Evolutionary conservation across 768 basidiomycete genomes (phyloP), one percentile per base, ranked within the genome.

Genomic region (Leccinum subgranulosum): DNA sequence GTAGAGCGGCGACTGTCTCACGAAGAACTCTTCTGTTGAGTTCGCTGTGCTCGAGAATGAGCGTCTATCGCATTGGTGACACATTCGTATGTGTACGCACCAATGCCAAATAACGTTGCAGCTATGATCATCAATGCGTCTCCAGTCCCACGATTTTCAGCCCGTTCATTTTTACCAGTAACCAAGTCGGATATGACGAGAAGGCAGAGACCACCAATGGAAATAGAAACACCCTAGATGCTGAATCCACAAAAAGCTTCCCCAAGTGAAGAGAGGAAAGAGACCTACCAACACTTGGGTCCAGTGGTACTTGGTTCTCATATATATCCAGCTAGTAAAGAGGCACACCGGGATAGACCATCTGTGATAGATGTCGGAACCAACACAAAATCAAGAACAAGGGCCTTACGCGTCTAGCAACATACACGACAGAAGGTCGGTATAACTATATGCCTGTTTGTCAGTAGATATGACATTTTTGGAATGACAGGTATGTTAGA

Each of bases 271-370:
- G 10, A 0, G 41, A 0, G 41, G 6, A 25, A 15, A 2, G 49
- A 28, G 50, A 41, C 61, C 79, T 50, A 90, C 90, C 56, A 91
- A 63, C 31, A 92, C 69, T 73, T 94, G 92, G 0, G 89, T 90
- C 87, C 88, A 92, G 61, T 89, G 88, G 66, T 90, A 93, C 65
- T 73, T 82, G 10, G 84, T 83, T 49, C 84, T 81, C 83, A 93
- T 85, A 71, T 89, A 93, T 15, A 92, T 33, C 84, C 86, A 93
- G 29, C 86, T 86, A 69, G 89, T 81, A 70, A 90, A 79, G 64
- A 94, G 76, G 72, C 92, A 94, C 19, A 90, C 82, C 15, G 92
- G 92, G 55, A 93, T 94, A 0, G 92, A 88, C 92, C 91, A 93
- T 39, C 88, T 90, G 25, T 19, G 54, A 63, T 45, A 43, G 27